A percentile compares a stretch with the other conserved stretches of the same genome.
Evolutionary conservation across 2,329 filamentous ascomycete genomes (phyloP).

Genomic region (Aspergillus sp.): DNA sequence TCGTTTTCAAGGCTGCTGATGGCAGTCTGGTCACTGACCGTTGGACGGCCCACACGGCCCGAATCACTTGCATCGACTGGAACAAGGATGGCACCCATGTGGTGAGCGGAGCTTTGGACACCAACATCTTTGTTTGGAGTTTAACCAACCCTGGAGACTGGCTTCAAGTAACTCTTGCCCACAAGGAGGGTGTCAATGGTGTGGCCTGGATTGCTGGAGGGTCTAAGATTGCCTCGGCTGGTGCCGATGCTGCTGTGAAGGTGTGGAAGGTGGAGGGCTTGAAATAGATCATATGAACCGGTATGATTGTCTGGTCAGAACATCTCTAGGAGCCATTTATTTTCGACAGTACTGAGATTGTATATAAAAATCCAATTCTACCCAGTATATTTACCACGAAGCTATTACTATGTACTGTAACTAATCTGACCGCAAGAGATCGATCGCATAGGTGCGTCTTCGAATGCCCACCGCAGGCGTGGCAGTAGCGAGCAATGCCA

Average conservation of each 20-base stretch:
- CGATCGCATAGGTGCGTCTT: too few relatives aligned
- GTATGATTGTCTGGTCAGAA: not conserved
- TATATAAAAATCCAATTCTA: too few relatives aligned
- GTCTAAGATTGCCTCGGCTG: slow-evolving; percentile 68
- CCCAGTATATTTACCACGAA: too few relatives aligned
- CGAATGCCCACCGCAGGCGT: too few relatives aligned
- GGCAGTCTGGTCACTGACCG: slow-evolving; percentile 74
- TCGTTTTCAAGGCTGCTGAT: slow-evolving; percentile 65
- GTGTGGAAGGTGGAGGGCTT: slow-evolving; percentile 68
- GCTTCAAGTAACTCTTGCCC: slow-evolving; percentile 78
- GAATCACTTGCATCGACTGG: slow-evolving; percentile 70
- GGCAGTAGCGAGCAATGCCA: too few relatives aligned
- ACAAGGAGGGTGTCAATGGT: slow-evolving; percentile 92
- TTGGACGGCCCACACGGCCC: slow-evolving; percentile 67
- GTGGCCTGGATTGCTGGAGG: slow-evolving; percentile 71
- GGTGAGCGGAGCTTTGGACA: slow-evolving; percentile 81
- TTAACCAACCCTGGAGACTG: slow-evolving; percentile 75
- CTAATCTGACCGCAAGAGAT: too few relatives aligned
- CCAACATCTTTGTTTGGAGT: slow-evolving; percentile 90
- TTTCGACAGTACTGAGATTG: not conserved
- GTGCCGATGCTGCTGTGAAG: slow-evolving; percentile 87
- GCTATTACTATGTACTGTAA: too few relatives aligned
- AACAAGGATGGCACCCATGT: slow-evolving; percentile 71
- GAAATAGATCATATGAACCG: slow-evolving; percentile 15
- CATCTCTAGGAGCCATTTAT: not conserved